These are phyloP conservation scores for Leccinum subtestaceum DNA, from an alignment of 768 basidiomycete genomes.

Conservation along the genomic window DNA sequence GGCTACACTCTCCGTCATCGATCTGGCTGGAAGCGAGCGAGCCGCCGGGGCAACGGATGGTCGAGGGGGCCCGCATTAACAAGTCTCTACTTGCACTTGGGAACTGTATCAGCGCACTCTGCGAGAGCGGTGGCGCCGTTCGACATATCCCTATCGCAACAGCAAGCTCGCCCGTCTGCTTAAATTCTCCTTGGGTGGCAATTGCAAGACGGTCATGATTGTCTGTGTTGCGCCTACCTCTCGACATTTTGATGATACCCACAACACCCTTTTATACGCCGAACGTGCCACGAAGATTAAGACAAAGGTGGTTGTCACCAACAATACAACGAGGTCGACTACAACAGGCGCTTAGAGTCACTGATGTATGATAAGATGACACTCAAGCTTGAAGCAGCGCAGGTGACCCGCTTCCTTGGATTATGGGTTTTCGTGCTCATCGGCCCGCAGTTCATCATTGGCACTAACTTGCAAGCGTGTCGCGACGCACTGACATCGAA, in stretches of 20 bases:
- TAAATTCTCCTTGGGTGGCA: conserved; percentile 97
- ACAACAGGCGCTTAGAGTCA: no score
- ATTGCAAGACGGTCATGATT: conserved; percentile 99
- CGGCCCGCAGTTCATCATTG: no score
- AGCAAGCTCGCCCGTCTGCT: conserved; percentile 96
- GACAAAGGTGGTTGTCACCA: conserved; percentile 74
- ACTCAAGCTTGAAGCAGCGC: no score
- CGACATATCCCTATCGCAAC: conserved; percentile 97
- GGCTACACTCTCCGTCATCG: conserved; percentile 95
- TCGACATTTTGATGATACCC: conserved; percentile 95
- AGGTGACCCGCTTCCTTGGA: no score
- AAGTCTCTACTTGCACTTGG: conserved; percentile 96
- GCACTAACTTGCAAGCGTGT: no score
- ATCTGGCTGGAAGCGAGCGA: conserved; percentile 95
- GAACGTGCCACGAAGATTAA: conserved; percentile 98
- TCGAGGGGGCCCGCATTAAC: conserved; percentile 94
- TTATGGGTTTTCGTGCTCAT: no score
- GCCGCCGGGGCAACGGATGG: conserved; percentile 96
- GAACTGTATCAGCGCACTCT: conserved; percentile 98
- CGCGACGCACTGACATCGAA: no score
- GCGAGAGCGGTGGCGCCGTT: conserved; percentile 84
- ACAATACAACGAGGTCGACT: no score
- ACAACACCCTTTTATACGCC: conserved; percentile 96
- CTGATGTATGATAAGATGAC: no score
- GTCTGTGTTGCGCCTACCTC: conserved; percentile 96